Evolutionary conservation across 164 flowering plant species (phyloP).

Genomic region (Chimonanthus praecox): DNA sequence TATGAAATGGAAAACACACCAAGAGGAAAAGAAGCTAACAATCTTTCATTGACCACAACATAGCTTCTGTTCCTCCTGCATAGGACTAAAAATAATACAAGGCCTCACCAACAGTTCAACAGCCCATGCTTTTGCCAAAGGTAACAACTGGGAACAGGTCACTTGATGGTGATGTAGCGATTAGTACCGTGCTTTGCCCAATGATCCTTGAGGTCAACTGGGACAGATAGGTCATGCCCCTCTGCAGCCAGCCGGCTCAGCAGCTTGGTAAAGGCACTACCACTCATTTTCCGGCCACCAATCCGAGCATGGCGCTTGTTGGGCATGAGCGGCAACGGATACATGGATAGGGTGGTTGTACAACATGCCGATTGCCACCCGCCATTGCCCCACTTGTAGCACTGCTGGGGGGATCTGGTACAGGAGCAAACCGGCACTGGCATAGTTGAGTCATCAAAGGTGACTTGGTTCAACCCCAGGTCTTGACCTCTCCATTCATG

Average conservation of each 20-base stretch:
- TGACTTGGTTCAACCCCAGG: slow-evolving; percentile 29
- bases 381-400: slow-evolving; percentile 48
- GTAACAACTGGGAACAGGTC: neutral
- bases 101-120: neutral
- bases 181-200: slow-evolving; percentile 51
- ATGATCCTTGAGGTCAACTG: slow-evolving; percentile 34
- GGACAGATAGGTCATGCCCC: slow-evolving; percentile 29
- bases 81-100: neutral
- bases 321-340: slow-evolving; percentile 36
- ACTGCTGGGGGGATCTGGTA: slow-evolving; percentile 31
- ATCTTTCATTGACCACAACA: neutral
- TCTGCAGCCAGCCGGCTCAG: slow-evolving; percentile 30
- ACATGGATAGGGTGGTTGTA: slow-evolving; percentile 37
- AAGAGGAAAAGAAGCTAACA: neutral
- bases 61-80: neutral
- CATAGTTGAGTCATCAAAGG: slow-evolving; percentile 32
- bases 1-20: neutral
- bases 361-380: slow-evolving; percentile 56
- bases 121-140: neutral
- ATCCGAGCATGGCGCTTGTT: slow-evolving; percentile 33
- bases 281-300: slow-evolving; percentile 40
- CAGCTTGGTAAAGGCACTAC: slow-evolving; percentile 30
- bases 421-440: slow-evolving; percentile 43
- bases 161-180: slow-evolving; percentile 38
- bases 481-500: slow-evolving; percentile 19